Evolutionary conservation across 441 rosid species (phyloP).

Genomic region (Hypseocharis bilobata): DNA sequence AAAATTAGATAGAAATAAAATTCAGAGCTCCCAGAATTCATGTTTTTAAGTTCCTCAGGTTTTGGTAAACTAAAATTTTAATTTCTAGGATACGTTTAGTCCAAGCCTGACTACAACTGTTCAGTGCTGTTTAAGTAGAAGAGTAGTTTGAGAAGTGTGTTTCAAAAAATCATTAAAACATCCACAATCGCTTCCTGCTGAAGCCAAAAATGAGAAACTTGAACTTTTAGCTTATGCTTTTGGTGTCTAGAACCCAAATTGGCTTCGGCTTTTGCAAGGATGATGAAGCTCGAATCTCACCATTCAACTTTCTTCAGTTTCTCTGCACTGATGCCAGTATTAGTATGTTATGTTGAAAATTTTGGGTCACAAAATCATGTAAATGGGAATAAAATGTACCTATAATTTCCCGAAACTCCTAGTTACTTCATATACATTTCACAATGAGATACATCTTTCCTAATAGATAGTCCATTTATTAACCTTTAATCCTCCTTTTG

Average conservation of each 20-base stretch:
- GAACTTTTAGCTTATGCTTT: too few relatives aligned
- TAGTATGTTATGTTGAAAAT: too few relatives aligned
- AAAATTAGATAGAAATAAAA: background rate
- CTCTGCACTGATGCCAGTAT: background rate
- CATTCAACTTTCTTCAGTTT: too few relatives aligned
- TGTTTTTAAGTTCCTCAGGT: background rate
- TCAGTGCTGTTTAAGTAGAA: background rate
- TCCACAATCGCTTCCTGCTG: background rate
- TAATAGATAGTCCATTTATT: background rate
- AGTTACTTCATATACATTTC: background rate
- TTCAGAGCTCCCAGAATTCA: background rate
- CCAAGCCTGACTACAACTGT: background rate
- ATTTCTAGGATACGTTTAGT: background rate
- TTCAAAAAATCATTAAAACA: background rate
- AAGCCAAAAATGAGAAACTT: background rate
- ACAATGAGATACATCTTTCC: background rate
- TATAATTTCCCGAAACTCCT: background rate
- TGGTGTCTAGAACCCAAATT: too few relatives aligned
- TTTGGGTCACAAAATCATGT: background rate
- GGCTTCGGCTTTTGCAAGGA: too few relatives aligned
- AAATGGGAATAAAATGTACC: conserved; percentile 3
- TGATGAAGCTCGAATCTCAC: too few relatives aligned
- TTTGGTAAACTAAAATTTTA: background rate
- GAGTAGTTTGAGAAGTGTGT: background rate
- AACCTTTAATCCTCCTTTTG: background rate